A percentile compares a stretch with the other conserved stretches of the same genome.
Conservation (phyloP, 352 stramenopile genomes). For the Pythium rhizo-oryzae region DNA sequence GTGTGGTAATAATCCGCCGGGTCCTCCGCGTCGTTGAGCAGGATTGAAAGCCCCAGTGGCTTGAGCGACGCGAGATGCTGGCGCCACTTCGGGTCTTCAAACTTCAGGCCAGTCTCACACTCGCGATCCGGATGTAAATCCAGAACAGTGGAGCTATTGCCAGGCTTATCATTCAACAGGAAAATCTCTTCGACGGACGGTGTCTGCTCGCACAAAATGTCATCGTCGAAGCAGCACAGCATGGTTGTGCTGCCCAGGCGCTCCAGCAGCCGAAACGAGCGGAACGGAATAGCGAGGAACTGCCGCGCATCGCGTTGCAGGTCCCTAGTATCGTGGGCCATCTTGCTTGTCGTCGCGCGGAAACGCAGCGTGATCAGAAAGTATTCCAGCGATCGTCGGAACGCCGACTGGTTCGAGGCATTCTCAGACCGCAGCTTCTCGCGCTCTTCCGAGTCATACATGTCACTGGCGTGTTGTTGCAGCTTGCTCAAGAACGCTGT, state of each 20-base stretch:
- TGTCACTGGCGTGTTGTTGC: slow-evolving; percentile 44
- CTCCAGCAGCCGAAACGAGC: slow-evolving; percentile 79
- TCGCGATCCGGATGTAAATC: slow-evolving; percentile 75
- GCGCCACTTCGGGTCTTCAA: slow-evolving; percentile 87
- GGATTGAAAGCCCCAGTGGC: slow-evolving; percentile 74
- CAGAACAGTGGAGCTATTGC: slow-evolving; percentile 60
- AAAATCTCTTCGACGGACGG: slow-evolving; percentile 87
- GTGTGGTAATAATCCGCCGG: slow-evolving; percentile 65
- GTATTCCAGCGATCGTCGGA: slow-evolving; percentile 74
- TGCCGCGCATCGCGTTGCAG: slow-evolving; percentile 18
- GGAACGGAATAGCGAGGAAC: slow-evolving; percentile 64
- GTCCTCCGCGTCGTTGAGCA: slow-evolving; percentile 82
- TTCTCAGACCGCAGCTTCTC: slow-evolving; percentile 79
- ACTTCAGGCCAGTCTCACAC: slow-evolving; percentile 81
- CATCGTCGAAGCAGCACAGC: slow-evolving; percentile 88
- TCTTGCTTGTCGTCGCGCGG: slow-evolving; percentile 52
- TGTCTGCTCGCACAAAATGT: slow-evolving; percentile 83
- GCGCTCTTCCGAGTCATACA: slow-evolving; percentile 85
- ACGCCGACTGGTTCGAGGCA: slow-evolving; percentile 59
- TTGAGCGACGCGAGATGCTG: slow-evolving; percentile 83
- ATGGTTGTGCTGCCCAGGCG: slow-evolving; percentile 84
- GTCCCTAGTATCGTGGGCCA: slow-evolving; percentile 45
- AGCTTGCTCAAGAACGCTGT: slow-evolving; percentile 8
- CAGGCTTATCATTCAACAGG: slow-evolving; percentile 74
- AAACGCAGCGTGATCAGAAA: slow-evolving; percentile 74